Base-by-base conservation (phyloP, 345 rosid species). In the Sapria himalayana region DNA sequence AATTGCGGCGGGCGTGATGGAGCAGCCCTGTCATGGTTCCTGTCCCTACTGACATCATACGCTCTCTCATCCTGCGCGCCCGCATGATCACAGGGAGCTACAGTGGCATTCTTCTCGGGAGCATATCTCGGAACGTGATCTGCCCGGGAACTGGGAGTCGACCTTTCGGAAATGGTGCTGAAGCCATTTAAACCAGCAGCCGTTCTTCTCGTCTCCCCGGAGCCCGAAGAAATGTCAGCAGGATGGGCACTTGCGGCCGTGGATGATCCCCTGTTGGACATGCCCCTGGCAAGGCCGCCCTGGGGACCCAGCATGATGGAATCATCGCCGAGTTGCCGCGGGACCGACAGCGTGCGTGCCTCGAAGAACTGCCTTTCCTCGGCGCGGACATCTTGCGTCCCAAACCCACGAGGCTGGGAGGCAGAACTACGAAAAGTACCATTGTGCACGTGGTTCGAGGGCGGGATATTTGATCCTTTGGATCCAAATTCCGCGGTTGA, bases 241-340 rank as follows among this genome's bases (percentile, higher is more conserved):
- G 61, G 16, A 41, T 56, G 39, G 55, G 61, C 13, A 39, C 57
- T 51, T 9, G 67, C 33, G 52, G 44, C 55, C 40, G 54, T 53
- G 23, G 70, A 54, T 10, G 69, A 54, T 53, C 78, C 86, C 63
- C 85, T 77, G 42, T 43, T 59, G 32, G 95, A 77, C 84, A 89
- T 74, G 47, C 93, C 92, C 56, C 78, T 70, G 20, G 78, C 93
- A 54, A 91, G 99, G 37, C 93, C 95, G 45, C 99, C 99, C 60
- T 91, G 99, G 27, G 99, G 99, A 3, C 86, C 95, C 64, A 80
- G 61, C 31, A 80, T 91, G 31, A 84, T 77, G 21, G 85, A 58
- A 54, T 75, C 93, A 34, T 77, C 93, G 17, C 74, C 74, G 14
- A 53, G 41, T 24, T 72, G 57, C 53, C 86, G 70, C 45, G 95